Conservation (phyloP, 1,284 basidiomycete genomes). For the Tilletiopsis washingtonensis region DNA sequence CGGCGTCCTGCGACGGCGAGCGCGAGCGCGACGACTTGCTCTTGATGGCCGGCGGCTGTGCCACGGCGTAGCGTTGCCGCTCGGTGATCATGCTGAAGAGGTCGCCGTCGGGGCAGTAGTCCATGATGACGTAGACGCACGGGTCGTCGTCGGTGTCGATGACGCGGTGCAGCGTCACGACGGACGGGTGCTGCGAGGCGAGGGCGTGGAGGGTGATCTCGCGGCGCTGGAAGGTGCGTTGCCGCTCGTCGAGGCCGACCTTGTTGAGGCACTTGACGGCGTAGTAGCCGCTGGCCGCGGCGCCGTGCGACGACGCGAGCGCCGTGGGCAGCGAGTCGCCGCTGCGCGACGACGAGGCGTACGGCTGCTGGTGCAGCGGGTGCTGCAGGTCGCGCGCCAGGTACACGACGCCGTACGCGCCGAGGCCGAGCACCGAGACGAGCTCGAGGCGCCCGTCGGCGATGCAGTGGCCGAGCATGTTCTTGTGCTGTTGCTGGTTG, state of each 20-base stretch:
- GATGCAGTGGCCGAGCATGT: conserved; percentile 49
- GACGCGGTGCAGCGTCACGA: conserved; percentile 82
- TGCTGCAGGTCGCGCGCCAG: conserved; percentile 47
- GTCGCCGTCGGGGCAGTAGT: conserved; percentile 76
- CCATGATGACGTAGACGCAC: conserved; percentile 59
- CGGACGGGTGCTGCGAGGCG: conserved; percentile 67
- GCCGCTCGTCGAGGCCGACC: conserved; percentile 60
- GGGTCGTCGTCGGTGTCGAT: conserved; percentile 58
- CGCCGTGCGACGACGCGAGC: conserved; percentile 23
- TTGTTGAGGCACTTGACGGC: conserved; percentile 81
- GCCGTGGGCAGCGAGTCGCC: conserved; percentile 6
- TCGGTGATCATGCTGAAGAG: conserved; percentile 71
- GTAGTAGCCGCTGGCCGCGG: conserved; percentile 49
- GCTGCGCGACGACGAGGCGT: conserved; percentile 11
- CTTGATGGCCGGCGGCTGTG: too few species aligned
- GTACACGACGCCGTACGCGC: conserved; percentile 94
- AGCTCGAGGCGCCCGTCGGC: conserved; percentile 61
- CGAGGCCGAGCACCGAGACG: conserved; percentile 80
- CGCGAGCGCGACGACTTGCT: background rate
- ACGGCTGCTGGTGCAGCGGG: conserved; percentile 26
- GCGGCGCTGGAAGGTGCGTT: conserved; percentile 66
- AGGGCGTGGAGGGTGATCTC: conserved; percentile 60
- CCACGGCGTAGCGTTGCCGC: conserved; percentile 58
- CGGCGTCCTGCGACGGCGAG: conserved; percentile 9
- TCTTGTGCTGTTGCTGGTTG: conserved; percentile 22